Conservation (phyloP, 23 red algal species). For the Agarophyton chilense region DNA sequence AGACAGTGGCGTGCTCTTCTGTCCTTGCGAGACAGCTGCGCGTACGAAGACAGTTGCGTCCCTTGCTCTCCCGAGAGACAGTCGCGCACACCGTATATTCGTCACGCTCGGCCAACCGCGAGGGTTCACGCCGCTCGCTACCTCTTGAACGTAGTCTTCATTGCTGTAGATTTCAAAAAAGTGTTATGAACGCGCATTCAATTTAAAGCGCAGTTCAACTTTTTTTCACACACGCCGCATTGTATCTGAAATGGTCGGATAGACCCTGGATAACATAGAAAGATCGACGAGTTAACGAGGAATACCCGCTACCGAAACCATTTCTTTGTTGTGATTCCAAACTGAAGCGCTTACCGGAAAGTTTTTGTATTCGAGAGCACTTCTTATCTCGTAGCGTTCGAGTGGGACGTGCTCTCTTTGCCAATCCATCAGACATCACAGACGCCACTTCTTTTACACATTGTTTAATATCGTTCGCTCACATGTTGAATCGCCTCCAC, state of each 20-base stretch:
- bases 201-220: too few relatives aligned
- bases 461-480: background rate
- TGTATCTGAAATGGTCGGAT: background rate
- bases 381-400: background rate
- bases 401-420: background rate
- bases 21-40: too few relatives aligned
- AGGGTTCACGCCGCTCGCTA: too few relatives aligned
- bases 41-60: too few relatives aligned
- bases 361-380: background rate
- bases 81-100: too few relatives aligned
- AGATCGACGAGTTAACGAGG: background rate
- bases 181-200: too few relatives aligned
- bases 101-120: too few relatives aligned
- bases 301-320: background rate
- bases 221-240: background rate
- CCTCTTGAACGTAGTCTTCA: too few relatives aligned
- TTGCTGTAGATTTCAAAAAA: too few relatives aligned
- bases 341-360: background rate
- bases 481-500: background rate
- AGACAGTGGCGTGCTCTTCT: too few relatives aligned
- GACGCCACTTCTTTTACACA: background rate
- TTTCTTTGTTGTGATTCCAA: conserved; percentile 27
- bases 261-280: background rate
- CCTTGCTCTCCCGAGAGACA: too few relatives aligned
- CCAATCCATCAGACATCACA: background rate